phyloP scores from a whole-genome alignment of 2,329 filamentous ascomycete genomes.

The Stagonosporopsis rhizophila region DNA sequence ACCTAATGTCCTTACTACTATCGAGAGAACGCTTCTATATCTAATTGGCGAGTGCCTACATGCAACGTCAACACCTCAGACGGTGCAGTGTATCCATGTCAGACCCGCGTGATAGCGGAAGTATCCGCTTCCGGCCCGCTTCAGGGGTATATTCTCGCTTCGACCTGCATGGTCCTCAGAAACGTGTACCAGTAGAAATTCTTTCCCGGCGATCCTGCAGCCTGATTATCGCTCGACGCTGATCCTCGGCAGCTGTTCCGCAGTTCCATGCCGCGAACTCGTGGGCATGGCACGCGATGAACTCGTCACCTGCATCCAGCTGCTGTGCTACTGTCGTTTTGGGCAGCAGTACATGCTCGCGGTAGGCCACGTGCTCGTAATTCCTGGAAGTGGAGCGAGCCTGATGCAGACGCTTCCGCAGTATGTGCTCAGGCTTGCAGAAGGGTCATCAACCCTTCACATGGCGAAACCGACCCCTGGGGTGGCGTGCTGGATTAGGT shows the following conservation, averaged over 20 bases:
- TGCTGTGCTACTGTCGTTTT: neutral
- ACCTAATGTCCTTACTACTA: too few relatives aligned
- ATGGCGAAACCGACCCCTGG: neutral
- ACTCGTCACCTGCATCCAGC: neutral
- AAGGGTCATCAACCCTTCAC: neutral
- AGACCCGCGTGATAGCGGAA: neutral
- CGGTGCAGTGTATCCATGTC: too few relatives aligned
- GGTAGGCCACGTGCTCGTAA: too few relatives aligned
- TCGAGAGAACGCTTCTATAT: too few relatives aligned
- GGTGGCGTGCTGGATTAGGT: neutral
- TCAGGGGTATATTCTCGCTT: slow-evolving; percentile 6
- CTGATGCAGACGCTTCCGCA: too few relatives aligned
- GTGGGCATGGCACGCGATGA: neutral
- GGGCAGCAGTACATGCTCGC: neutral
- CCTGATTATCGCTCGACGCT: neutral
- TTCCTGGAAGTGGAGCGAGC: neutral
- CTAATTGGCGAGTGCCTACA: too few relatives aligned
- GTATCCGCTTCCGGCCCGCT: neutral
- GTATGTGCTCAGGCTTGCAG: neutral
- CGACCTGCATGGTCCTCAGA: neutral
- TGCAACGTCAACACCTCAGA: too few relatives aligned
- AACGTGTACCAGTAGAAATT: slow-evolving; percentile 17
- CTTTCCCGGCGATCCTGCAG: neutral
- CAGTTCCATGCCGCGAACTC: neutral
- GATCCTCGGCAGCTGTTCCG: neutral